Evolutionary conservation across 176 grass and related monocot genomes (phyloP).

Genomic region (Lolium rigidum): DNA sequence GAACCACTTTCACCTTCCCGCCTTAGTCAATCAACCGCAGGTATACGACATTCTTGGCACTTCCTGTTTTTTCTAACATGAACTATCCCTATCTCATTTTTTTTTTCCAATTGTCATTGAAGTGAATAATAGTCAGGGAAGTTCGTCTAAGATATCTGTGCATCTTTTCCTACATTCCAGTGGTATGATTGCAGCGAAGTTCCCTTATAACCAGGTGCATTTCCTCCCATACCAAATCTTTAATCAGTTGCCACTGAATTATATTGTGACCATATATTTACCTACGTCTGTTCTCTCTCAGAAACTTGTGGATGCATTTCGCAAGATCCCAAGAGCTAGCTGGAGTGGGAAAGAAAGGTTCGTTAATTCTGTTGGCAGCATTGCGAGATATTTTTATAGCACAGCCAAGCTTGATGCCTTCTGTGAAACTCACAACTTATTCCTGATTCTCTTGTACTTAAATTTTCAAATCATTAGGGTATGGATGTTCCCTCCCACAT

Average conservation of each 20-base stretch:
- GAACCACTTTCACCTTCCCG: constrained; percentile 63
- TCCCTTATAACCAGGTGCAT: constrained; percentile 69
- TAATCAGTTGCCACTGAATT: constrained; percentile 19
- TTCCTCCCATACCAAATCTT: constrained; percentile 1
- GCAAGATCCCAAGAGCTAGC: constrained; percentile 73
- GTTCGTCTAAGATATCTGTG: constrained; percentile 50
- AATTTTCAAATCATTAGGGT: constrained; percentile 52
- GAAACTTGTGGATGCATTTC: constrained; percentile 81
- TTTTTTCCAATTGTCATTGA: constrained; percentile 38
- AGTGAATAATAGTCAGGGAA: constrained; percentile 52
- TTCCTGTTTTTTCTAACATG: constrained; percentile 36
- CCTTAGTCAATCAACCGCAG: constrained; percentile 45
- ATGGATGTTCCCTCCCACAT: constrained; percentile 89
- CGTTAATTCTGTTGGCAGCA: constrained; percentile 31
- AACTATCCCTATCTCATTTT: constrained; percentile 18
- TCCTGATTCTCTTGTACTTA: constrained; percentile 41
- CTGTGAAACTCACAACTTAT: constrained; percentile 31
- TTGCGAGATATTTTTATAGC: constrained; percentile 7
- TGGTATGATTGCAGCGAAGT: constrained; percentile 72
- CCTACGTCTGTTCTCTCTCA: constrained; percentile 41
- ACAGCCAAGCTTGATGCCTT: constrained; percentile 10
- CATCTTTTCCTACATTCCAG: constrained; percentile 74
- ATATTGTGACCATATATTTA: constrained; percentile 37
- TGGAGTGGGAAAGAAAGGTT: constrained; percentile 90
- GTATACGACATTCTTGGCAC: constrained; percentile 44